A percentile compares a stretch with the other conserved stretches of the same genome.
Evolutionary conservation across 768 basidiomycete species (phyloP).

Genomic region (Kwoniella sp.): DNA sequence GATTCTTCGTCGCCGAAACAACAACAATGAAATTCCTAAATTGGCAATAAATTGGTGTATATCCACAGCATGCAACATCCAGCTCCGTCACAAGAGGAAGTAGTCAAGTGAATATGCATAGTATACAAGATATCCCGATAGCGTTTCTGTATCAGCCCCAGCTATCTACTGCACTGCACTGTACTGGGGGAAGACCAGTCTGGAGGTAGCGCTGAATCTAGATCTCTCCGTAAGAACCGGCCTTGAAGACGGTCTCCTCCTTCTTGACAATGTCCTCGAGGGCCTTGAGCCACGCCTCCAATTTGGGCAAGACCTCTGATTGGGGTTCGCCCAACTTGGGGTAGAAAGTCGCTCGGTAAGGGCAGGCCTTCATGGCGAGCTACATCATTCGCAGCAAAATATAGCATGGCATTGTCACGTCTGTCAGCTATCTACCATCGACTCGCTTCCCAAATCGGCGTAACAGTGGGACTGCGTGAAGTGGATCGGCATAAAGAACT

Average conservation of each 20-base stretch:
- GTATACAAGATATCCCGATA: no score
- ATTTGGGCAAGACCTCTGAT: slow-evolving; percentile 60
- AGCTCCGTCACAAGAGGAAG: no score
- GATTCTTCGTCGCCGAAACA: not conserved
- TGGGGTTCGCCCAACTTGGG: slow-evolving; percentile 62
- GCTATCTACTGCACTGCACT: not conserved
- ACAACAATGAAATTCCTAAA: slow-evolving; percentile 1
- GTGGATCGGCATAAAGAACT: slow-evolving; percentile 41
- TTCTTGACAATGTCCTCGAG: slow-evolving; percentile 61
- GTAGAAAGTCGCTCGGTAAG: slow-evolving; percentile 66
- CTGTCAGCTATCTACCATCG: not conserved
- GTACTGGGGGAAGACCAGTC: no score
- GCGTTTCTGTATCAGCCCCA: no score
- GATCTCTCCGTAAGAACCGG: slow-evolving; percentile 49
- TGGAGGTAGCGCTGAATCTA: slow-evolving; percentile 4
- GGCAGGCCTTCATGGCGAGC: slow-evolving; percentile 74
- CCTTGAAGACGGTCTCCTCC: slow-evolving; percentile 60
- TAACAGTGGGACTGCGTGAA: no score
- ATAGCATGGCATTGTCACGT: not conserved
- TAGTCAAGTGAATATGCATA: no score
- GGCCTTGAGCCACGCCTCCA: slow-evolving; percentile 64
- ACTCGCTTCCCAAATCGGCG: no score
- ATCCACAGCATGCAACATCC: not conserved
- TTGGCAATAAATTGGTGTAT: slow-evolving; percentile 9
- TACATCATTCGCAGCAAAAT: slow-evolving; percentile 44